These are phyloP conservation scores for Boletus barrowsii DNA, from an alignment of 768 basidiomycete species.

Conservation along the genomic window DNA sequence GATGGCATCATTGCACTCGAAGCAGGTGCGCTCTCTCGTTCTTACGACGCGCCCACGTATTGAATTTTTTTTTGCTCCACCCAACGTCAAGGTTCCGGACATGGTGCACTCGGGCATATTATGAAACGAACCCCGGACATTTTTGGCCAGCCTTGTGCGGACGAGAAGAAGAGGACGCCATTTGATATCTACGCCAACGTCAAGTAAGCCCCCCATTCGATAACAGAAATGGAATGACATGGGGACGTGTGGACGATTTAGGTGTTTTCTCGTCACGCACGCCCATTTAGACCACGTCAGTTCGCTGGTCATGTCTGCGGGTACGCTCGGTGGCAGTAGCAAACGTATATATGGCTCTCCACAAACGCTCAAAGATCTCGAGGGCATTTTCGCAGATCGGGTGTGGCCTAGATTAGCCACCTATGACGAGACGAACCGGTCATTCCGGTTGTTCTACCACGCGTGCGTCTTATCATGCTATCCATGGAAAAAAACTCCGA, in stretches of 20 bases:
- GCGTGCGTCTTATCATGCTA: constrained; percentile 43
- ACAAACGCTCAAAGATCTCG: constrained; percentile 64
- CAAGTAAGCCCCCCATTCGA: constrained; percentile 21
- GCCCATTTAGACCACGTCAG: constrained; percentile 89
- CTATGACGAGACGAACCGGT: constrained; percentile 61
- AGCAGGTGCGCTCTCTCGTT: constrained; percentile 54
- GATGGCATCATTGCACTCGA: constrained; percentile 84
- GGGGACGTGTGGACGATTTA: constrained; percentile 24
- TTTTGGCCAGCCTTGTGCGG: constrained; percentile 36
- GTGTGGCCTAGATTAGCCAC: constrained; percentile 86
- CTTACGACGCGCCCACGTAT: background rate
- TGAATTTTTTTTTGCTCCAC: background rate
- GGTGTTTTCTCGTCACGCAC: constrained; percentile 84
- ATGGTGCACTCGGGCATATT: constrained; percentile 70
- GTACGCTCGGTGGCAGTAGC: constrained; percentile 58
- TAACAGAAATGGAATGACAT: background rate
- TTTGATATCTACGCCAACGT: constrained; percentile 31
- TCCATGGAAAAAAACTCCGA: background rate
- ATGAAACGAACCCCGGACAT: constrained; percentile 54
- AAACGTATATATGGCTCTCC: constrained; percentile 63
- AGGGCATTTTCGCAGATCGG: constrained; percentile 70
- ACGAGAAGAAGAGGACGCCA: constrained; percentile 18
- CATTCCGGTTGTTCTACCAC: constrained; percentile 59
- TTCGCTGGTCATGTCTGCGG: constrained; percentile 80
- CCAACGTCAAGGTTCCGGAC: constrained; percentile 66